Conservation (phyloP, 495 filamentous ascomycete species). For the Apodospora peruviana region DNA sequence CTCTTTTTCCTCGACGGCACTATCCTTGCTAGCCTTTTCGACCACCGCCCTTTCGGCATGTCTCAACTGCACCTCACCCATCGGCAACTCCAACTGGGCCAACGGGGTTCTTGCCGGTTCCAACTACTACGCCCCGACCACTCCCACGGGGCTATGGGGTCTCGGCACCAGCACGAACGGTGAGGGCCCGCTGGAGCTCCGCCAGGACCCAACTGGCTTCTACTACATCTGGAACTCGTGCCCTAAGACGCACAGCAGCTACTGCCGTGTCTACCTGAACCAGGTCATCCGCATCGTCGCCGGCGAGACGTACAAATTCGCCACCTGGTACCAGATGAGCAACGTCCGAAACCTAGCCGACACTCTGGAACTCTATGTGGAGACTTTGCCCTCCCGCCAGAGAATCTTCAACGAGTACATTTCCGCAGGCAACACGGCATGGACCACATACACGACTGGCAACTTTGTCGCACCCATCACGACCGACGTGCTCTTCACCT, state of each 20-base stretch:
- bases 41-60: not conserved
- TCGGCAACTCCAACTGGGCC: slow-evolving; percentile 3
- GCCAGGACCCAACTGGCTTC: not conserved
- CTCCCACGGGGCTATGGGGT: not conserved
- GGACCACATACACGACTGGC: not conserved
- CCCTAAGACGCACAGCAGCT: slow-evolving; percentile 1
- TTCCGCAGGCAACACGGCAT: slow-evolving; percentile 2
- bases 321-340: not conserved
- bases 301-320: slow-evolving; percentile 4
- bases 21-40: not conserved
- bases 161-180: not conserved
- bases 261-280: slow-evolving; percentile 4
- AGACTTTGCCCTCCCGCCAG: not conserved
- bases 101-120: not conserved
- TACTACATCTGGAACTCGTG: slow-evolving; percentile 3
- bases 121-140: slow-evolving; percentile 1
- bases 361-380: slow-evolving; percentile 1
- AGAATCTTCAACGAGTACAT: not conserved
- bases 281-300: slow-evolving; percentile 1
- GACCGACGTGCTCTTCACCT: not conserved
- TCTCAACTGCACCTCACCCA: not conserved
- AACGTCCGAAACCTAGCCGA: not conserved
- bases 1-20: not conserved
- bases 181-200: slow-evolving; percentile 1
- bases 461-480: not conserved